Base-by-base conservation (phyloP, 2,329 filamentous ascomycete genomes). In the Endoconidiophora laricicola region DNA sequence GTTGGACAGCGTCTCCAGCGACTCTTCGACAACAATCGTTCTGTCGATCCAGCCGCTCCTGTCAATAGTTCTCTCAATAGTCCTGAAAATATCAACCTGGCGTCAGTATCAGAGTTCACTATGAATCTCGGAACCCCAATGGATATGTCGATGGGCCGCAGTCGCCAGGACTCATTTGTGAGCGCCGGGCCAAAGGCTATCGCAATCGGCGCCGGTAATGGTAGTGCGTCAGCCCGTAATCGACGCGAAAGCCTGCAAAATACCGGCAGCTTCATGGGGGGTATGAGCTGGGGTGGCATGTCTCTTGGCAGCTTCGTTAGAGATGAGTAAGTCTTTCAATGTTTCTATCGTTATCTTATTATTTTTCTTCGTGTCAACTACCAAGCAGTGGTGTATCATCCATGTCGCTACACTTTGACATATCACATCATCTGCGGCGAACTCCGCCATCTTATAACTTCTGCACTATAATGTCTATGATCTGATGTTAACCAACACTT, bases 281-380 rank as follows among this genome's bases (percentile, higher is more conserved):
- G 90, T 59, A 87, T 94, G 81, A 95, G 88, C 66, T 98, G 90
- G 88, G 90, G 90, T 61, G 90, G 88, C 56, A 79, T 94, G 54
- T 96, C 90, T 6, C 86, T 96, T 56, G 90, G 90, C 55, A 96
- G 90, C 61, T 96, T 93, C 72, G 91, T 98, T 65, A 77, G 86
- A 65, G 90, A 98, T 69, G 91, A 98, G 91, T 98, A 79, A 79
- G 90, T 70, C 53, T 43, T 39, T 42, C 42, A 18, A 52, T 54
- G 14, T 39, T 23, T 37, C 44, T 7, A 33, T 33, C 22, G 33
- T 37, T 24, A 16, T 43, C 26, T 16, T 24, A 43, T 20, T 47
- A 18, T 29, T 20, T 10, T 36, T 37, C 38, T 54, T 29, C 43
- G 40, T 24, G 6, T 39, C 45, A 18, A 18, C 16, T 18, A 18